A percentile compares a stretch with the other conserved stretches of the same genome.
These are phyloP conservation scores for Aurinia saxatilis DNA, from an alignment of 345 rosid genomes.

Conservation along the genomic window DNA sequence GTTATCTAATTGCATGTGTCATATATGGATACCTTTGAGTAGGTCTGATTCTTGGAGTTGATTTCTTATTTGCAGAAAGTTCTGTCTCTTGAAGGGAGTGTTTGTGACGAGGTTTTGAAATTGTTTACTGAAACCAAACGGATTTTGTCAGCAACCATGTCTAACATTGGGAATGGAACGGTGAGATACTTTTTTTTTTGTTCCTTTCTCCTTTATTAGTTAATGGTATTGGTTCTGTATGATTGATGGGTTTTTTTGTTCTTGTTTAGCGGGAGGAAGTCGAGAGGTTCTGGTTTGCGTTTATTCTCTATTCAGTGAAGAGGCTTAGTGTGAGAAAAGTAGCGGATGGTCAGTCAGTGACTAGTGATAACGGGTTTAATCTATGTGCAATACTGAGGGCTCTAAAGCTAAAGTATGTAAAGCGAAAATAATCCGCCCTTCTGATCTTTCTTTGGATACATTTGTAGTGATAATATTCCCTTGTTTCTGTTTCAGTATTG, in stretches of 20 bases:
- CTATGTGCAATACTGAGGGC: constrained; percentile 69
- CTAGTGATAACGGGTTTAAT: constrained; percentile 42
- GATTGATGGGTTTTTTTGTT: neutral
- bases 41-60: neutral
- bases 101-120: constrained; percentile 37
- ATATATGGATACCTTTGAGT: neutral
- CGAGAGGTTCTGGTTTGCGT: constrained; percentile 81
- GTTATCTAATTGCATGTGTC: neutral
- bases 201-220: neutral
- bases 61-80: constrained; percentile 39
- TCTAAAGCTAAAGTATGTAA: constrained; percentile 63
- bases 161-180: constrained; percentile 57
- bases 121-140: constrained; percentile 69
- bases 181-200: constrained; percentile 26
- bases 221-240: constrained; percentile 12
- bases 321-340: constrained; percentile 45
- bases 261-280: constrained; percentile 68
- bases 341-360: constrained; percentile 20
- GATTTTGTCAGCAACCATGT: constrained; percentile 41
- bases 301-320: constrained; percentile 58
- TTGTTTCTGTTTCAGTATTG: constrained; percentile 43
- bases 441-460: neutral
- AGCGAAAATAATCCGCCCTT: neutral
- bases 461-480: neutral
- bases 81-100: constrained; percentile 49